Evolutionary conservation across 1,284 basidiomycete genomes (phyloP).

Genomic region (Marasmius tenuissimus): DNA sequence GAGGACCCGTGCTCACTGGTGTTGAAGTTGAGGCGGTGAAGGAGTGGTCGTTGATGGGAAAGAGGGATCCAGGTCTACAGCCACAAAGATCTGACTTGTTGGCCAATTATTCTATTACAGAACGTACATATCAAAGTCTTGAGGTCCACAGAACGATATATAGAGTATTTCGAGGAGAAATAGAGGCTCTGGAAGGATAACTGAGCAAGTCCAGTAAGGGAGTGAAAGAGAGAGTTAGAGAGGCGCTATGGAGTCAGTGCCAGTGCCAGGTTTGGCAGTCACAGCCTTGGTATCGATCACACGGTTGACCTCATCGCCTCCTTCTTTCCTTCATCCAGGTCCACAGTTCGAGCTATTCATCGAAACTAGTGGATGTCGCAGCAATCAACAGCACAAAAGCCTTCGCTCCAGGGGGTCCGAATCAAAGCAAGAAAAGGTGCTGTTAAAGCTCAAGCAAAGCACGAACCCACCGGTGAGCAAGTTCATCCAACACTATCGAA

Average conservation of each 20-base stretch:
- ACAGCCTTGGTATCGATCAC: not conserved
- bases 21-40: not conserved
- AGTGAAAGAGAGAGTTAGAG: not conserved
- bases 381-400: conserved; percentile 77
- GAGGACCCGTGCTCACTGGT: not conserved
- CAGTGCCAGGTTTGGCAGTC: not conserved
- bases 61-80: not conserved
- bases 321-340: not conserved
- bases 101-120: not conserved
- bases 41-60: not conserved
- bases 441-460: conserved; percentile 85
- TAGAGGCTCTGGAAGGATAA: not conserved
- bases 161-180: not conserved
- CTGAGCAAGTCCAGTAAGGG: not conserved
- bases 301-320: not conserved
- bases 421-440: conserved; percentile 88
- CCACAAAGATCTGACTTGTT: not conserved
- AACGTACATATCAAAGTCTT: not conserved
- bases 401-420: conserved; percentile 85
- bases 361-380: conserved; percentile 79
- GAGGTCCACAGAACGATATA: not conserved
- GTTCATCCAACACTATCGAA: conserved; percentile 7
- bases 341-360: conserved; percentile 3
- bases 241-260: not conserved
- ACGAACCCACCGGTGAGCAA: conserved; percentile 73